phyloP scores from a whole-genome alignment of 805 yeast species.

The Saccharomycopsis sp. region DNA sequence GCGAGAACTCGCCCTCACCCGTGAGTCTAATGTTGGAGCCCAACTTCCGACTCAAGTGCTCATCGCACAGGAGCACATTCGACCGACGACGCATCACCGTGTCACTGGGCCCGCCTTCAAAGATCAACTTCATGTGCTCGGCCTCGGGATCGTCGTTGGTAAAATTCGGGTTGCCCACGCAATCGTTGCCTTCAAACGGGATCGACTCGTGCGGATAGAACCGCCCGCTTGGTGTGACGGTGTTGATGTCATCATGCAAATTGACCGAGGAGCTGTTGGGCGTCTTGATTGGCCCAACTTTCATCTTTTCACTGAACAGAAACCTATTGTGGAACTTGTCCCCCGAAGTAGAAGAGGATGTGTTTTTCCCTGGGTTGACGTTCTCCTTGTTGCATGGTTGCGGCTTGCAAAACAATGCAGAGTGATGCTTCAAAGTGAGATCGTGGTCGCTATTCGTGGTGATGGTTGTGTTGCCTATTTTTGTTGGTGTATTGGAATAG shows the following conservation, averaged over 20 bases:
- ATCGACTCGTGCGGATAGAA: no score
- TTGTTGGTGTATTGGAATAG: slow-evolving; percentile 4
- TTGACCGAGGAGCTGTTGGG: slow-evolving; percentile 13
- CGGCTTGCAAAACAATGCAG: no score
- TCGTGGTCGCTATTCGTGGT: no score
- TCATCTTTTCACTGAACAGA: background rate
- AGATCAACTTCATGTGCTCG: no score
- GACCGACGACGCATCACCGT: no score
- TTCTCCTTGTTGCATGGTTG: background rate
- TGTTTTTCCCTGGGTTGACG: background rate
- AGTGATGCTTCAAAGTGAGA: no score
- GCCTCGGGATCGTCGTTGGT: no score
- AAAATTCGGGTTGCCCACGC: no score
- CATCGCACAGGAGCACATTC: no score
- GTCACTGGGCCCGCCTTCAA: no score
- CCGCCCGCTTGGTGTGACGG: slow-evolving; percentile 14
- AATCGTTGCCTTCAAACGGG: no score
- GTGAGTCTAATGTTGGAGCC: slow-evolving; percentile 42
- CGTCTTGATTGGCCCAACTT: slow-evolving; percentile 1
- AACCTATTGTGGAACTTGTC: background rate
- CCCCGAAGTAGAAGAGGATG: background rate
- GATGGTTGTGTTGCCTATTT: no score
- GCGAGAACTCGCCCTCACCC: slow-evolving; percentile 84
- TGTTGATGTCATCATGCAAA: slow-evolving; percentile 5
- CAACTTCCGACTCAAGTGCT: slow-evolving; percentile 7